Base-by-base conservation (phyloP, 2,329 filamentous ascomycete genomes). In the Colletotrichum tamarilloi region DNA sequence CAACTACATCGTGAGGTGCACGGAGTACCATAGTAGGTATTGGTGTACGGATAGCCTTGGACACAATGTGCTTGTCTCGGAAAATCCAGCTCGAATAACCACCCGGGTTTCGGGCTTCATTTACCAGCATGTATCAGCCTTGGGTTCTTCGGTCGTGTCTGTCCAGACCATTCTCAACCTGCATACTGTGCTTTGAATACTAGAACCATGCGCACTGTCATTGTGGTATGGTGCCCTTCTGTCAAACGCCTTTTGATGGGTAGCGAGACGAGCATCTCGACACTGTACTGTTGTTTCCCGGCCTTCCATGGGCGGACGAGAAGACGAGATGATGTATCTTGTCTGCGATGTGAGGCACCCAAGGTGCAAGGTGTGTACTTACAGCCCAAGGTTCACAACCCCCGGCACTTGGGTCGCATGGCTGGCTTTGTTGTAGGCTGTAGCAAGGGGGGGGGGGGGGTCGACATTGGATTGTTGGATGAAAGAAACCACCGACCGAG, bases 401-500 rank as follows among this genome's bases (percentile, higher is more conserved):
- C 72, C 72, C 72, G 58, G 72, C 62, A 74, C 26, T 74, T 68
- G 68, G 52, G 68, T 74, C 72, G 72, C 68, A 72, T 49, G 19
- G 42, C 5, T 74, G 72, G 68, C 52, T 59, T 22, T 72, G 62
- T 68, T 67, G 62, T 52, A 59, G 46, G 14, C 35, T 16, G 35
- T 16, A 38, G 14, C 35, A 16, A 14, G 35, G 32, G 32, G 32
- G 32, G 32, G 32, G 68, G 62, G 68, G 62, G 68, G 62, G 56
- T 35, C 30, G 42, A 67, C 67, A 63, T 72, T 64, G 62, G 56
- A 63, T 58, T 65, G 68, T 42, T 66, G 71, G 56, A 68, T 66
- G 55, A 60, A 42, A 72, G 55, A 72, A 72, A 68, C 62, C 60
- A 65, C 60, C 62, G 46, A 57, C 62, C 62, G 59, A 52, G 55